These are phyloP conservation scores for Macrolepiota dolichaula DNA, from an alignment of 768 basidiomycete species.

Conservation along the genomic window DNA sequence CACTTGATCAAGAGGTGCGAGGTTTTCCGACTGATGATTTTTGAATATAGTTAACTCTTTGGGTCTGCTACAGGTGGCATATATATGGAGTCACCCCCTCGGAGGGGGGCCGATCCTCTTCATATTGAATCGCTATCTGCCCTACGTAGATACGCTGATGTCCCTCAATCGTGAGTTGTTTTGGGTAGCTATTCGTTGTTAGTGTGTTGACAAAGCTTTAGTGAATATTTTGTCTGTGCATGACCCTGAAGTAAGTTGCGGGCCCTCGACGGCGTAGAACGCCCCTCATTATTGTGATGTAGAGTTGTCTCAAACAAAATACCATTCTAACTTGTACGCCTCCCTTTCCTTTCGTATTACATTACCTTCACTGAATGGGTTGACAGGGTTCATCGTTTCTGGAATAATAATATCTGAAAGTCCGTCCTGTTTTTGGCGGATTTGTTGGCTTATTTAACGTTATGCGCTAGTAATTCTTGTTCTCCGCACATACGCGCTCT, in stretches of 20 bases:
- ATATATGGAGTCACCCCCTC: constrained; percentile 30
- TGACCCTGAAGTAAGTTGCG: constrained; percentile 19
- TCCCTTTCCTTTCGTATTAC: background rate
- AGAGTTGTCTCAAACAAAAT: constrained; percentile 24
- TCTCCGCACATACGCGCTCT: constrained; percentile 43
- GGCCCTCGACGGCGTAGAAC: background rate
- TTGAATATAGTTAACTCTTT: background rate
- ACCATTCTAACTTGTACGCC: constrained; percentile 29
- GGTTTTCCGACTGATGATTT: background rate
- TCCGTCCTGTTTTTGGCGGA: constrained; percentile 9
- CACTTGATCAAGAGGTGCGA: constrained; percentile 31
- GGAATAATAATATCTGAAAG: constrained; percentile 37
- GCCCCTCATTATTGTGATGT: background rate
- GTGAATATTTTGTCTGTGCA: constrained; percentile 14
- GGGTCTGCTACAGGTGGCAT: constrained; percentile 22
- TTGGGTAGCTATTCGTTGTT: background rate
- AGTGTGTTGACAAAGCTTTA: background rate
- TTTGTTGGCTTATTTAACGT: background rate
- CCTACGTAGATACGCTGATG: constrained; percentile 35
- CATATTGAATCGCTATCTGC: constrained; percentile 37
- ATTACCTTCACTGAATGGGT: background rate
- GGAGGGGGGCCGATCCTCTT: constrained; percentile 29
- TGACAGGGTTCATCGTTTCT: constrained; percentile 27
- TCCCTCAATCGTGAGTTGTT: constrained; percentile 25
- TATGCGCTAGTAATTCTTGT: constrained; percentile 30